Evolutionary conservation across 2,329 filamentous ascomycete genomes (phyloP).

Genomic region (Neonectria sp.): DNA sequence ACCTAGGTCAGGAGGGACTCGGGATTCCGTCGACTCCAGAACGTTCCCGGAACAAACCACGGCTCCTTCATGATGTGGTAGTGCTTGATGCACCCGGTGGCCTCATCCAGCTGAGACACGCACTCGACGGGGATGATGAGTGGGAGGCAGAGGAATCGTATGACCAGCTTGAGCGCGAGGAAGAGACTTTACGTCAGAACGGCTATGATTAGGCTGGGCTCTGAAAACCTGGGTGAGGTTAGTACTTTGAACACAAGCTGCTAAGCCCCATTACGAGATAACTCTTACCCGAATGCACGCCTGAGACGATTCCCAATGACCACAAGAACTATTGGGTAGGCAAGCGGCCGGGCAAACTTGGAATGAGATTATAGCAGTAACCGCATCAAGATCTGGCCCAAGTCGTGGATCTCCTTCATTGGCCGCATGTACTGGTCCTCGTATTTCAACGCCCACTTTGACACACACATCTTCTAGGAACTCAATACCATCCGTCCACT

Average conservation of each 20-base stretch:
- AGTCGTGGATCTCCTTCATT: conserved; percentile 61
- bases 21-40: conserved; percentile 75
- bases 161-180: conserved; percentile 65
- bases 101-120: conserved; percentile 65
- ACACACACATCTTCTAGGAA: conserved; percentile 65
- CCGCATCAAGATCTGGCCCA: conserved; percentile 72
- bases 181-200: conserved; percentile 64
- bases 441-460: conserved; percentile 67
- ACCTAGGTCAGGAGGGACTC: conserved; percentile 63
- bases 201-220: conserved; percentile 57
- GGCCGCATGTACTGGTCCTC: conserved; percentile 73
- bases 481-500: conserved; percentile 66
- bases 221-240: conserved; percentile 55
- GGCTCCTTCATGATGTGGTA: conserved; percentile 73
- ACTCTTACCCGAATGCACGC: conserved; percentile 73
- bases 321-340: conserved; percentile 66
- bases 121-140: conserved; percentile 60
- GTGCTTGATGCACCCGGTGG: conserved; percentile 66
- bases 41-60: conserved; percentile 73
- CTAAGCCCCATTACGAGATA: background rate
- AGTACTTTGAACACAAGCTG: conserved; percentile 16
- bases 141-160: conserved; percentile 74
- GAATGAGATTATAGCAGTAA: conserved; percentile 73
- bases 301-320: conserved; percentile 77
- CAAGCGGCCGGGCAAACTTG: conserved; percentile 60